These are phyloP conservation scores for Starmerella riodocensis DNA, from an alignment of 805 yeast genomes.

Conservation along the genomic window DNA sequence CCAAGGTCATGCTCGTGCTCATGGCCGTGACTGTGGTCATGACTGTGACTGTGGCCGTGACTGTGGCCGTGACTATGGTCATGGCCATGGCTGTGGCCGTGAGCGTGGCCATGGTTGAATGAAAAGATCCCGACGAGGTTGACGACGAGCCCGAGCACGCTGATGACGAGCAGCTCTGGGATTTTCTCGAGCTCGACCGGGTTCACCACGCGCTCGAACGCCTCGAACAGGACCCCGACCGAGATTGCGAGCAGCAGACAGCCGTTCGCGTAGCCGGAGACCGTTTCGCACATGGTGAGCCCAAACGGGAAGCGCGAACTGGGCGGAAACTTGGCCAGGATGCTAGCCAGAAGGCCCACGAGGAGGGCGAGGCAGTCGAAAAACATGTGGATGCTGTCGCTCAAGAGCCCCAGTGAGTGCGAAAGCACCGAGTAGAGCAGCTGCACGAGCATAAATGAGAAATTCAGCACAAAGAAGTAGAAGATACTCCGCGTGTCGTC, in stretches of 20 bases:
- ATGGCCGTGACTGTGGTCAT: too few species aligned
- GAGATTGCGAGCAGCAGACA: slow-evolving; percentile 78
- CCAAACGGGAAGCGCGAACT: slow-evolving; percentile 77
- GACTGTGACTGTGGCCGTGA: slow-evolving; percentile 5
- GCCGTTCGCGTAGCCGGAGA: slow-evolving; percentile 94
- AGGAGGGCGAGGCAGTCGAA: slow-evolving; percentile 84
- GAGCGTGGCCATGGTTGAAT: slow-evolving; percentile 53
- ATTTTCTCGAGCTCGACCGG: slow-evolving; percentile 73
- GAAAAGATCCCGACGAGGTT: slow-evolving; percentile 89
- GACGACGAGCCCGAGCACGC: slow-evolving; percentile 71
- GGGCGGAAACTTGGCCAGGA: slow-evolving; percentile 45
- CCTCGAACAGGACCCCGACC: slow-evolving; percentile 75
- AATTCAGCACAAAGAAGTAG: slow-evolving; percentile 69
- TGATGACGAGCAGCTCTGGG: slow-evolving; percentile 71
- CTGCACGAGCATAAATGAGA: slow-evolving; percentile 90
- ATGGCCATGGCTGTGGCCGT: slow-evolving; percentile 23
- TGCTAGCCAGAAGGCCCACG: slow-evolving; percentile 78
- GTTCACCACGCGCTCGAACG: slow-evolving; percentile 61
- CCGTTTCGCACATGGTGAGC: slow-evolving; percentile 66
- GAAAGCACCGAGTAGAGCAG: slow-evolving; percentile 83
- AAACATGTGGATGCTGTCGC: slow-evolving; percentile 94
- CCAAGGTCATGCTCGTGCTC: slow-evolving; percentile 5
- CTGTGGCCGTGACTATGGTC: slow-evolving; percentile 21
- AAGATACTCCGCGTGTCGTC: slow-evolving; percentile 79
- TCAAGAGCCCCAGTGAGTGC: slow-evolving; percentile 76